Base-by-base conservation (phyloP, 345 rosid genomes). In the Ceriops tagal region DNA sequence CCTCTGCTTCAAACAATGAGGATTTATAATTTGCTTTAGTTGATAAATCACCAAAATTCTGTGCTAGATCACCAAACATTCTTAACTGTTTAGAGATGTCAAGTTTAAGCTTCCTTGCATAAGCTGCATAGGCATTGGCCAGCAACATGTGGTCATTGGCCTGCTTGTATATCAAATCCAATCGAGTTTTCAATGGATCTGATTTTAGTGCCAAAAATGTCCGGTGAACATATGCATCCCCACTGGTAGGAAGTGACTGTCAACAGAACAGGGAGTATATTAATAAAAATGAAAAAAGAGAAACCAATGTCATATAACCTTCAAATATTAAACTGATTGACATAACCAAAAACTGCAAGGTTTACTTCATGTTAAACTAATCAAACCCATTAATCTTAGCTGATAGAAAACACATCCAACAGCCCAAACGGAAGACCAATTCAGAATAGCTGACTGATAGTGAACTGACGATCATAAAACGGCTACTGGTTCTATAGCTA, bases 91-190 rank as follows among this genome's bases (percentile, higher is more conserved):
- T 87, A 0, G 95, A 87, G 39, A 84, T 88, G 60, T 92, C 98
- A 43, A 92, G 85, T 89, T 92, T 92, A 2, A 92, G 87, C 86
- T 87, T 90, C 74, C 98, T 83, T n/a, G 98, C 98, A 80, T 88
- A 92, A 37, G 96, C 85, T 0, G 98, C 96, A 59, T 92, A 92
- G 0, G 98, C 92, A 70, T 86, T 90, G 55, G 88, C 91, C 5
- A 92, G 80, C 28, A 91, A 75, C 19, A 90, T 77, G 72, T 92
- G 96, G 69, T 92, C 96, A 62, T 78, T 90, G 10, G 96, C 96
- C 81, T 92, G 98, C 80, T 86, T 92, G 65, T 90, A 79, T 64
- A 90, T 88, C 86, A 92, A 84, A 86, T 86, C 98, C 67, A 92
- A 70, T 53, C 98, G 78, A 6, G 98, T 90, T 73, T 81, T 87